phyloP scores from a whole-genome alignment of 352 stramenopile genomes.

The Blastocystis sp. region DNA sequence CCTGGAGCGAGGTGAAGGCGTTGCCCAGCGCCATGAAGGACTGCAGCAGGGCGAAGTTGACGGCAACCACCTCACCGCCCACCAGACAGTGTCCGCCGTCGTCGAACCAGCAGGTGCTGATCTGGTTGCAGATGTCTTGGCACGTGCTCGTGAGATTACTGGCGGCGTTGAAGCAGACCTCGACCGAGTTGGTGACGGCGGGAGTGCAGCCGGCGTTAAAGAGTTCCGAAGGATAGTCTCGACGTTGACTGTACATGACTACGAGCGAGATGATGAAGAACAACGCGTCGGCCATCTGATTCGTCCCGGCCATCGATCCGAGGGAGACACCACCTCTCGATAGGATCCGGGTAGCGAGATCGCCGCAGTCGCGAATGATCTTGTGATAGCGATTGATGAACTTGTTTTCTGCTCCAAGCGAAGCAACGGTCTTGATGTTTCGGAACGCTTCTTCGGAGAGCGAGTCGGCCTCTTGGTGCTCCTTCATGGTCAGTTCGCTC shows the following conservation, averaged over 20 bases:
- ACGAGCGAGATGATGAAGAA: constrained; percentile 81
- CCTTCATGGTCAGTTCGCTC: constrained; percentile 36
- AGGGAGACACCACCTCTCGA: constrained; percentile 78
- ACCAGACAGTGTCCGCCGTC: constrained; percentile 78
- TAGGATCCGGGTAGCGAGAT: background rate
- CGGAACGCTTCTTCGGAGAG: constrained; percentile 82
- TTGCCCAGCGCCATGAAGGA: constrained; percentile 82
- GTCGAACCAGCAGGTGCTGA: constrained; percentile 44
- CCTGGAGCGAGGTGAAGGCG: constrained; percentile 80
- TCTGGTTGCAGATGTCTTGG: background rate
- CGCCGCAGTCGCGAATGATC: constrained; percentile 75
- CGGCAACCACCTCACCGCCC: constrained; percentile 80
- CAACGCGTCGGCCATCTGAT: constrained; percentile 79
- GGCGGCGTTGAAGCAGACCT: constrained; percentile 45
- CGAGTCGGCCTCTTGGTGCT: constrained; percentile 78
- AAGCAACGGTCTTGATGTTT: constrained; percentile 83
- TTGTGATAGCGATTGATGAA: constrained; percentile 80
- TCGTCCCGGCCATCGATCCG: constrained; percentile 79
- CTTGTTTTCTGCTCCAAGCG: constrained; percentile 81
- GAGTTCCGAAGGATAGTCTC: constrained; percentile 6
- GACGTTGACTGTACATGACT: constrained; percentile 59
- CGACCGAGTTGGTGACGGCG: background rate
- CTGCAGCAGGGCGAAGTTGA: constrained; percentile 83
- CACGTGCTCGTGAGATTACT: background rate
- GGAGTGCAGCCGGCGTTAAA: background rate